A percentile compares a stretch with the other conserved stretches of the same genome.
Conservation (phyloP, 495 filamentous ascomycete genomes). For the Chaetomidium leptoderma region DNA sequence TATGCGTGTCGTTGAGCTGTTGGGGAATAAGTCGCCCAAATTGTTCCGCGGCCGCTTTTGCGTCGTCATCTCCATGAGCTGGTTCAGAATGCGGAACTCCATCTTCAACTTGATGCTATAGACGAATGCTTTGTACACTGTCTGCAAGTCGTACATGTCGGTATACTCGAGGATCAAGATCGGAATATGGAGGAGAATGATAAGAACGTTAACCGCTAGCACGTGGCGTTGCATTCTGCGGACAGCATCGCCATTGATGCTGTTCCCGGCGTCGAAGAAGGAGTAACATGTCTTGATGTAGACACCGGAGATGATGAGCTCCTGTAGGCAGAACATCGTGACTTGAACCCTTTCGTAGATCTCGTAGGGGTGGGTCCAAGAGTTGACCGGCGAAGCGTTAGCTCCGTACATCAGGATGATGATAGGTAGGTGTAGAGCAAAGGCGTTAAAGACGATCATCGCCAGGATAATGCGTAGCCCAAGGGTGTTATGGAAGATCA, state of each 20-base stretch:
- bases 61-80: slow-evolving; percentile 25
- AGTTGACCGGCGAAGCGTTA: slow-evolving; percentile 39
- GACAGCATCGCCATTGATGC: too few species aligned
- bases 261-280: too few species aligned
- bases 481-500: slow-evolving; percentile 50
- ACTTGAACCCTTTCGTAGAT: slow-evolving; percentile 63
- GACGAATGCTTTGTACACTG: slow-evolving; percentile 55
- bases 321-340: slow-evolving; percentile 59
- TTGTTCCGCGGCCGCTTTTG: too few species aligned
- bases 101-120: slow-evolving; percentile 66
- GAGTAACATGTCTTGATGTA: too few species aligned
- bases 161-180: slow-evolving; percentile 55
- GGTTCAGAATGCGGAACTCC: slow-evolving; percentile 57
- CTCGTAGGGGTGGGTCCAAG: slow-evolving; percentile 44
- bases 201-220: slow-evolving; percentile 53
- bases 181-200: slow-evolving; percentile 41
- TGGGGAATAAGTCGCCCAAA: too few species aligned
- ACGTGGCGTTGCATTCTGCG: too few species aligned
- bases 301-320: slow-evolving; percentile 55
- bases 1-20: too few species aligned
- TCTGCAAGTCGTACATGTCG: slow-evolving; percentile 55
- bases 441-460: slow-evolving; percentile 57
- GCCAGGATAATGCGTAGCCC: slow-evolving; percentile 48
- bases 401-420: slow-evolving; percentile 54
- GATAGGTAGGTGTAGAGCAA: slow-evolving; percentile 53